Conservation (phyloP, 2,329 filamentous ascomycete species). For the Phyllosticta capitalensis region DNA sequence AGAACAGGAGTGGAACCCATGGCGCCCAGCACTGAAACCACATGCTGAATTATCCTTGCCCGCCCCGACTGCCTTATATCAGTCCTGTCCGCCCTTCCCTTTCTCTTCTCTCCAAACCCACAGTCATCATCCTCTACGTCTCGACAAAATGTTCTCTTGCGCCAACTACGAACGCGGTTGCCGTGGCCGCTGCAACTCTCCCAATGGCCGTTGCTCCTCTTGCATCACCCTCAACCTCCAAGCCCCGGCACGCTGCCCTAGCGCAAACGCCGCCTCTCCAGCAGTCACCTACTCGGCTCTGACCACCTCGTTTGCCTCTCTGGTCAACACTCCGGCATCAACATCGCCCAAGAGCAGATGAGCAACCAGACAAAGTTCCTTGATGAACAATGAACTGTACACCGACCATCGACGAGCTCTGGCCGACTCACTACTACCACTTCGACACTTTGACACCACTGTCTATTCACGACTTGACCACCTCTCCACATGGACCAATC, state of each 20-base stretch:
- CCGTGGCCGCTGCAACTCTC: conserved; percentile 31
- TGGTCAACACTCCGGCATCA: conserved; percentile 15
- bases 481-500: not conserved
- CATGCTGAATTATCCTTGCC: not conserved
- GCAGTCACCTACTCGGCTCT: conserved; percentile 28
- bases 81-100: not conserved
- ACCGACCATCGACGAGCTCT: too few species aligned
- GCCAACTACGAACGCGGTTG: conserved; percentile 36
- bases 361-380: not conserved
- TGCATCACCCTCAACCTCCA: conserved; percentile 33
- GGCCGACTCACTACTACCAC: not conserved
- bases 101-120: not conserved
- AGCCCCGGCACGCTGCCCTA: conserved; percentile 20
- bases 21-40: not conserved
- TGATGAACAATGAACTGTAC: too few species aligned
- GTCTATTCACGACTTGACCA: not conserved
- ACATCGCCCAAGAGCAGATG: conserved; percentile 9
- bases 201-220: conserved; percentile 27
- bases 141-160: conserved; percentile 32
- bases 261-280: conserved; percentile 16
- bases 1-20: not conserved
- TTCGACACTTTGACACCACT: not conserved
- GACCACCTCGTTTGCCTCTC: conserved; percentile 32
- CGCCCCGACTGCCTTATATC: not conserved
- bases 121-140: conserved; percentile 3